Evolutionary conservation across 2,329 filamentous ascomycete species (phyloP).

Genomic region (Venturia carpophila): DNA sequence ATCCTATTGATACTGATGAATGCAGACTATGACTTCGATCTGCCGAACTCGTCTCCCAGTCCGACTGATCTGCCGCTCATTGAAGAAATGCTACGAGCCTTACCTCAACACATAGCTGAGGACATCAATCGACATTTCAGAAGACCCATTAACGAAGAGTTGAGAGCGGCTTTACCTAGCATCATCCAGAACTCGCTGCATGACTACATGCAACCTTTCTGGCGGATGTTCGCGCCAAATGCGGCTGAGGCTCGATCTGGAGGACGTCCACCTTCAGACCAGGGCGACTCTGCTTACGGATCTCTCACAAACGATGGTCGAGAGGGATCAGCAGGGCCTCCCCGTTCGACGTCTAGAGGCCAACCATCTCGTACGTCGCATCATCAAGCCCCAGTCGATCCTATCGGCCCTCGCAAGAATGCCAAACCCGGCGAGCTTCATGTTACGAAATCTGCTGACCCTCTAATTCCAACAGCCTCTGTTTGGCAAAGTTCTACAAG

Average conservation of each 20-base stretch:
- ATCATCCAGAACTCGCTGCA: constrained; percentile 16
- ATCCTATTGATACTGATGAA: neutral
- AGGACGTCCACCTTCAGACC: constrained; percentile 14
- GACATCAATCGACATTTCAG: constrained; percentile 13
- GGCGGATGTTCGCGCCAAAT: constrained; percentile 11
- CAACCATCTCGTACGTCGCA: constrained; percentile 12
- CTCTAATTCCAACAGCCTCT: neutral
- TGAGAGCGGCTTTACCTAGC: constrained; percentile 13
- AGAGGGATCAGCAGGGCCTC: constrained; percentile 7
- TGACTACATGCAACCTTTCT: constrained; percentile 16
- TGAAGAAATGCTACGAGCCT: constrained; percentile 14
- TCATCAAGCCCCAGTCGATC: neutral
- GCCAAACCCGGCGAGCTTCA: neutral
- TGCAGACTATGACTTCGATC: constrained; percentile 16
- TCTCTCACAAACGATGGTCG: constrained; percentile 12
- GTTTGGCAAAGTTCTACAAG: constrained; percentile 7
- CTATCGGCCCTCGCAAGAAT: neutral
- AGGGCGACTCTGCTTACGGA: constrained; percentile 15
- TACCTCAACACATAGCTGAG: constrained; percentile 14
- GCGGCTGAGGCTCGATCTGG: constrained; percentile 7
- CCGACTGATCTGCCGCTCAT: constrained; percentile 14
- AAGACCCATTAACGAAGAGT: constrained; percentile 14
- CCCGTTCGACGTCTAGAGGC: neutral
- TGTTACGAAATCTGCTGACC: neutral
- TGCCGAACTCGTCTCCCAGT: constrained; percentile 15